phyloP scores from a whole-genome alignment of 768 basidiomycete genomes.

The Rhizopogon vesiculosus region DNA sequence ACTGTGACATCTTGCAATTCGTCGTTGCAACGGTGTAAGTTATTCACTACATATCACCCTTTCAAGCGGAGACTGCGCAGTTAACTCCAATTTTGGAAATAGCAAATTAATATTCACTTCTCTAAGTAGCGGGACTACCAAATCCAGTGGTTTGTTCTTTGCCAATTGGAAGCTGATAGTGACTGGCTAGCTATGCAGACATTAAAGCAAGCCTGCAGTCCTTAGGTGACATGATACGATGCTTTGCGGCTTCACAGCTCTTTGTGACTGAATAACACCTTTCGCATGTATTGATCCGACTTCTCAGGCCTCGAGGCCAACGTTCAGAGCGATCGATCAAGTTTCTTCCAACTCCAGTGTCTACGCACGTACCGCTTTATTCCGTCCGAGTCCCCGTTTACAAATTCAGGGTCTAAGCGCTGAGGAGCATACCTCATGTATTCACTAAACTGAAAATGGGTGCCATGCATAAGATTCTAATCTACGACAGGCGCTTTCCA shows the following conservation, averaged over 20 bases:
- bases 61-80: constrained; percentile 15
- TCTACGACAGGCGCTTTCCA: neutral
- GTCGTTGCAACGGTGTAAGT: neutral
- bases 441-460: neutral
- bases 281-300: too few species aligned
- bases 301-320: too few species aligned
- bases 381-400: neutral
- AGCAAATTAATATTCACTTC: neutral
- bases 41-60: neutral
- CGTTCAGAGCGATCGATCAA: too few species aligned
- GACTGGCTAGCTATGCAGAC: too few species aligned
- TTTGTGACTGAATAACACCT: too few species aligned
- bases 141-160: too few species aligned
- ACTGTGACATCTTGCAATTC: constrained; percentile 61
- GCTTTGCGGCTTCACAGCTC: too few species aligned
- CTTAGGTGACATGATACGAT: too few species aligned
- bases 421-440: neutral
- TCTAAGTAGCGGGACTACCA: too few species aligned
- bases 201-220: too few species aligned
- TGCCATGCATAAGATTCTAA: neutral
- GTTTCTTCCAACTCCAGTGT: neutral
- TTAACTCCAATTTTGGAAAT: neutral
- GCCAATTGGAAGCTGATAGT: too few species aligned
- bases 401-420: neutral
- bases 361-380: neutral